phyloP scores from a whole-genome alignment of 768 basidiomycete genomes.

The Rubroboletus pulcherrimus region DNA sequence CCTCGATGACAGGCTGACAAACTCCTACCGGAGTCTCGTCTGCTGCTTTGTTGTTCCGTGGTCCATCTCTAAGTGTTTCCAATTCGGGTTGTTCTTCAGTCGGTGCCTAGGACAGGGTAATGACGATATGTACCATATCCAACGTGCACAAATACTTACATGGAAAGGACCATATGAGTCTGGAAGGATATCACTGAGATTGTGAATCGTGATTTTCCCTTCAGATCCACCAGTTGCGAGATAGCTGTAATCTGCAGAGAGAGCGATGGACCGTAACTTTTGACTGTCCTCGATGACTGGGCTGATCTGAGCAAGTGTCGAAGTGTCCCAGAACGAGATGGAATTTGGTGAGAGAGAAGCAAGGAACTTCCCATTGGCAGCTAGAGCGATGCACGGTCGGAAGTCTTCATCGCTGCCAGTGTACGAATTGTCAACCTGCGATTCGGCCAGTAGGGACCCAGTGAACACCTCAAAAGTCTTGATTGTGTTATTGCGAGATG shows the following conservation, averaged over 20 bases:
- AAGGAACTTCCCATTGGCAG: background rate
- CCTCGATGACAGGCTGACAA: too few relatives aligned
- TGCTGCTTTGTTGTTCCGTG: too few relatives aligned
- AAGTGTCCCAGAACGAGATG: background rate
- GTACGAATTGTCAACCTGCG: background rate
- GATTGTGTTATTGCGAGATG: background rate
- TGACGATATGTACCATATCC: background rate
- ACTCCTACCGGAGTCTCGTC: too few relatives aligned
- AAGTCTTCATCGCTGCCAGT: background rate
- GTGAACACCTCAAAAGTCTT: background rate
- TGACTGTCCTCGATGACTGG: background rate
- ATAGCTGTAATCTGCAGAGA: background rate
- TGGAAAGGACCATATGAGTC: background rate
- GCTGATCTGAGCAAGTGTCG: background rate
- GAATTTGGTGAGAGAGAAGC: background rate
- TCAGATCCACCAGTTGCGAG: background rate
- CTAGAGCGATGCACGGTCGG: background rate
- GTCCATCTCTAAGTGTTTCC: background rate
- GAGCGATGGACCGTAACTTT: background rate
- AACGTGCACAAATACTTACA: background rate
- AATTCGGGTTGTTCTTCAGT: background rate
- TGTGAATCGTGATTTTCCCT: background rate
- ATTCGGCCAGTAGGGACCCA: background rate
- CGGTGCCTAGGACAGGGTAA: background rate
- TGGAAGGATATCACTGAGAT: background rate